Evolutionary conservation across 306 rosid species (phyloP).

Genomic region (Vicia faba): DNA sequence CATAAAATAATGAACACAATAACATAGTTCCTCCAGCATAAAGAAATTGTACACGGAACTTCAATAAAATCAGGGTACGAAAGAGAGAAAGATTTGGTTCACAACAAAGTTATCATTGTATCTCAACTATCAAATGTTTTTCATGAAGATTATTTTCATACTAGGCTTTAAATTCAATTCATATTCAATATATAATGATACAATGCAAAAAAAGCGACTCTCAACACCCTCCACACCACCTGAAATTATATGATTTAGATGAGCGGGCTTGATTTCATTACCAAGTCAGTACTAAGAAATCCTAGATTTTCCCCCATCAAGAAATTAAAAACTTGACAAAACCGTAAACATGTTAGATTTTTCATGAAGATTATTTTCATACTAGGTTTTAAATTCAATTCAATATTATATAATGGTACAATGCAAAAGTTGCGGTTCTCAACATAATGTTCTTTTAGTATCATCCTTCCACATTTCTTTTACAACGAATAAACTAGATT

Average conservation of each 20-base stretch:
- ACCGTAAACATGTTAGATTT: constrained; percentile 7
- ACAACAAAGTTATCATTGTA: constrained; percentile 6
- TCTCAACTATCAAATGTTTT: constrained; percentile 8
- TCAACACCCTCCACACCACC: neutral
- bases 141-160: neutral
- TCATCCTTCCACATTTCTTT: constrained; percentile 13
- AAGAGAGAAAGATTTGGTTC: no score
- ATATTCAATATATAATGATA: neutral
- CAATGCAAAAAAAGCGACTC: constrained; percentile 14
- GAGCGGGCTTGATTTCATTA: constrained; percentile 1
- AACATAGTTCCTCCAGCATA: neutral
- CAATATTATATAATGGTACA: neutral
- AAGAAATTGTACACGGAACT: no score
- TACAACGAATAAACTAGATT: neutral
- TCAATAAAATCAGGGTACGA: no score
- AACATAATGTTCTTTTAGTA: constrained; percentile 24
- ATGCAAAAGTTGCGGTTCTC: constrained; percentile 17
- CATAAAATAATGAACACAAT: constrained; percentile 8
- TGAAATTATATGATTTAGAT: neutral
- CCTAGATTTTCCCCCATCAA: neutral
- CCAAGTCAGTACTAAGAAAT: neutral
- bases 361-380: neutral
- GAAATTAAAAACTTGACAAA: constrained; percentile 18
- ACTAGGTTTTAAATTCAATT: neutral
- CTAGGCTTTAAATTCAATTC: neutral